Percentiles rank a stretch among this genome's conserved stretches.
Evolutionary conservation across 495 filamentous ascomycete species (phyloP).

Genomic region (Aspergillus ostianus): DNA sequence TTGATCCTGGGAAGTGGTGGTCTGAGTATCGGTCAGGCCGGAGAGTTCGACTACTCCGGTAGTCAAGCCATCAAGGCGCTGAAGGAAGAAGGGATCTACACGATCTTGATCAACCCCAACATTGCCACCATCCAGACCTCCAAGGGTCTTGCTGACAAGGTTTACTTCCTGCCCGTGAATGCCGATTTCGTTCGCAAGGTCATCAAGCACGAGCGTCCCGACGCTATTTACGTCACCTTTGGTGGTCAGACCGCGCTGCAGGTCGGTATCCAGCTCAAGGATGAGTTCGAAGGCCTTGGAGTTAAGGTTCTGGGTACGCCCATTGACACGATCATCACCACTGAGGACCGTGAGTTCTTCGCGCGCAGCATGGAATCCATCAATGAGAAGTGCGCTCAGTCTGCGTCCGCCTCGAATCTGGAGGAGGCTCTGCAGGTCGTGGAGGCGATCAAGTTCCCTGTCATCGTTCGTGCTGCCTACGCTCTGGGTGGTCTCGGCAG

Average conservation of each 20-base stretch:
- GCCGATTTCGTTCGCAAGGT: constrained; percentile 95
- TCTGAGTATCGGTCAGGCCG: constrained; percentile 95
- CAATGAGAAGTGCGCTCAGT: constrained; percentile 96
- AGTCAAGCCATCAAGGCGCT: constrained; percentile 89
- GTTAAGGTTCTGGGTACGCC: constrained; percentile 94
- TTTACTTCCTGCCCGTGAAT: constrained; percentile 97
- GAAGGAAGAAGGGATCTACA: constrained; percentile 94
- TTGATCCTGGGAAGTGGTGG: constrained; percentile 94
- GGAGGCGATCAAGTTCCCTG: constrained; percentile 88
- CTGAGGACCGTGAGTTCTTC: constrained; percentile 95
- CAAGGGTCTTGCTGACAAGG: constrained; percentile 92
- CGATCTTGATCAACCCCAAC: constrained; percentile 96
- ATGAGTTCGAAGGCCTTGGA: constrained; percentile 87
- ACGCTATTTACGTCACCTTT: constrained; percentile 97
- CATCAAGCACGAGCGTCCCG: constrained; percentile 89
- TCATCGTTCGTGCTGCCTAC: constrained; percentile 96
- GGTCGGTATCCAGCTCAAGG: constrained; percentile 94
- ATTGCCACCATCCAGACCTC: constrained; percentile 99
- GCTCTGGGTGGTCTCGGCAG: constrained; percentile 93
- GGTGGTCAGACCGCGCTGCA: constrained; percentile 94
- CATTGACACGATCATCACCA: constrained; percentile 97
- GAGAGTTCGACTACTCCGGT: constrained; percentile 99
- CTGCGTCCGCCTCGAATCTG: constrained; percentile 80
- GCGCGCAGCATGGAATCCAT: constrained; percentile 98
- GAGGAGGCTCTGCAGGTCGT: constrained; percentile 84